Percentiles rank a stretch among this genome's conserved stretches.
Evolutionary conservation across 2,329 filamentous ascomycete species (phyloP).

Genomic region (Sordariomycetes sp.): DNA sequence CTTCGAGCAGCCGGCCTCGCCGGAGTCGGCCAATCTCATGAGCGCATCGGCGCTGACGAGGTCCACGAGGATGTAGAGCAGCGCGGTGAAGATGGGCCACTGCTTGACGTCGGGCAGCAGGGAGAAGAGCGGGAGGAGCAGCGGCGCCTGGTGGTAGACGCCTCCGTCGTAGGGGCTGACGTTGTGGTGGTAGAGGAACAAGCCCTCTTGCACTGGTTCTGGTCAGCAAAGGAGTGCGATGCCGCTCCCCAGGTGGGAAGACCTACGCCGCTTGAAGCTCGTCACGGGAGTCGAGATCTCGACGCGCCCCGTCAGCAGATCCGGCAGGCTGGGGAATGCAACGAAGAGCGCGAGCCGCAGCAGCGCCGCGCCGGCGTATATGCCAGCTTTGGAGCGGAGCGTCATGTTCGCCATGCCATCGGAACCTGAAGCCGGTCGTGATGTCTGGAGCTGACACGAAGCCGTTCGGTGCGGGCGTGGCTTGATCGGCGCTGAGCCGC

Average conservation of each 20-base stretch:
- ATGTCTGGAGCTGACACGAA: conserved; percentile 1
- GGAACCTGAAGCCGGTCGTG: not conserved
- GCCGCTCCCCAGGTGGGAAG: not conserved
- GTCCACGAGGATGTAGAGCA: conserved; percentile 77
- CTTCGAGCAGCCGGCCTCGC: conserved; percentile 64
- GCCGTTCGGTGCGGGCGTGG: no score
- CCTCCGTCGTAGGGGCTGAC: conserved; percentile 96
- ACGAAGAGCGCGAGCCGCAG: conserved; percentile 74
- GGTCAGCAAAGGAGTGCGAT: not conserved
- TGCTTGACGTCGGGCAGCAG: conserved; percentile 63
- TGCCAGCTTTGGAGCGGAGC: conserved; percentile 32
- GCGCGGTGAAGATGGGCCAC: conserved; percentile 63
- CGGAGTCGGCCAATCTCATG: conserved; percentile 69
- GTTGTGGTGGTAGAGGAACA: conserved; percentile 93
- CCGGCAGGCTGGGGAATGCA: conserved; percentile 73
- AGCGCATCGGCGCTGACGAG: conserved; percentile 75
- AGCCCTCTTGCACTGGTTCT: conserved; percentile 78
- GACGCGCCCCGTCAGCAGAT: conserved; percentile 80
- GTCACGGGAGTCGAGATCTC: conserved; percentile 96
- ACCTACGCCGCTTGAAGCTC: conserved; percentile 91
- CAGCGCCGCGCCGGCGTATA: conserved; percentile 68
- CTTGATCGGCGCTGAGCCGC: not conserved
- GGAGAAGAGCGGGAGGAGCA: conserved; percentile 86
- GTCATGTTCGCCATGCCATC: conserved; percentile 29
- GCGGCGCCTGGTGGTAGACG: conserved; percentile 71